These are phyloP conservation scores for Artemisia annua DNA, from an alignment of 129 eudicot species.

Conservation along the genomic window DNA sequence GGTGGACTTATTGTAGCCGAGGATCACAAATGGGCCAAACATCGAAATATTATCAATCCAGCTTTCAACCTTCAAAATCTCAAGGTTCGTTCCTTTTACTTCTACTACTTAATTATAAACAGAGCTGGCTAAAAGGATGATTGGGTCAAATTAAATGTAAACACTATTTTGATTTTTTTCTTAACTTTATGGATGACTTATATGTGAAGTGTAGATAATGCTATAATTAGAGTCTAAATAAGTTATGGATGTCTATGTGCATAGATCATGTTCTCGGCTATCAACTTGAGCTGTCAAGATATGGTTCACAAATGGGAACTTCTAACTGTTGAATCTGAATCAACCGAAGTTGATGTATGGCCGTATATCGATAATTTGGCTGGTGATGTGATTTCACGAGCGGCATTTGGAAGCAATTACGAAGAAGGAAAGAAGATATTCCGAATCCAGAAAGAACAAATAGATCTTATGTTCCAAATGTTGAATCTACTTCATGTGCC, in stretches of 20 bases:
- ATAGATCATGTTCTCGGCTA: constrained; percentile 29
- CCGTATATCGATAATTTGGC: constrained; percentile 30
- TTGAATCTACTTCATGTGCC: constrained; percentile 22
- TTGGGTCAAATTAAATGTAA: not conserved
- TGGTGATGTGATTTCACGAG: constrained; percentile 38
- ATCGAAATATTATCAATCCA: constrained; percentile 46
- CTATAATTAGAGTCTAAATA: too few relatives aligned
- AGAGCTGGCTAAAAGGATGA: not conserved
- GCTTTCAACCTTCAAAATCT: constrained; percentile 49
- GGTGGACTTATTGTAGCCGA: constrained; percentile 43
- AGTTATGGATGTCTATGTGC: not conserved
- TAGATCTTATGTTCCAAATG: constrained; percentile 24
- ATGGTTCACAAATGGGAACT: constrained; percentile 52
- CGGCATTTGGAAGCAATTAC: constrained; percentile 32
- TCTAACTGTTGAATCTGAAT: constrained; percentile 14
- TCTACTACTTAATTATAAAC: not conserved
- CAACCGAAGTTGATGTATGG: constrained; percentile 34
- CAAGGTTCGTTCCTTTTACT: constrained; percentile 25
- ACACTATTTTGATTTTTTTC: not conserved
- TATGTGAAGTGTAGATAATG: too few relatives aligned
- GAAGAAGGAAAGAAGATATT: constrained; percentile 36
- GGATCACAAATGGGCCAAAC: constrained; percentile 59
- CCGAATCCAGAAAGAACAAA: constrained; percentile 29
- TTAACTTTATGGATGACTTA: not conserved
- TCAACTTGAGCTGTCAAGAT: constrained; percentile 36